Base-by-base conservation (phyloP, 495 filamentous ascomycete species). In the Penicillium crystallinum region DNA sequence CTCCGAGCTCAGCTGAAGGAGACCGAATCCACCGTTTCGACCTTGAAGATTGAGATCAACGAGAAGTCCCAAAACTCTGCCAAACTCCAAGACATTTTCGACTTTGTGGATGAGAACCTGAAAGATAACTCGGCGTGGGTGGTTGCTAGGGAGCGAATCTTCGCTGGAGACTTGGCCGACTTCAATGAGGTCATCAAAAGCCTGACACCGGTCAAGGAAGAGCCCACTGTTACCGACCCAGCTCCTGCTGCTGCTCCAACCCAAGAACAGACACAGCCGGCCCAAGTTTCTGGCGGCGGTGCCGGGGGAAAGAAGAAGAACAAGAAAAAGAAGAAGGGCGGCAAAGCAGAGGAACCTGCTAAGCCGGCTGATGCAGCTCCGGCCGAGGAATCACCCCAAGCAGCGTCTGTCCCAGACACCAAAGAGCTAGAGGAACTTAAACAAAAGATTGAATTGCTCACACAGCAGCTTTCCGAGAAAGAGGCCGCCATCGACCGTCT, bases 281-380 rank as follows among this genome's bases (percentile, higher is more conserved):
- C 64, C 23, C 62, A 59, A 18, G 53, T 64, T 3, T n/a, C 56
- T 33, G 39, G 56, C 44, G 33, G 56, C 55, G 30, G 49, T 43
- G 57, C 59, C 23, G 44, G 58, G 3, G 67, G 69, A 17, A 90
- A 86, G 66, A 93, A 90, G 74, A 96, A 89, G 63, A 93, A 88
- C 41, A 88, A 84, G 45, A 93, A 92, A 66, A 96, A 92, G 77
- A 95, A 93, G 78, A 95, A 90, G 77, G 84, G 81, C 34, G 81
- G 77, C 14, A 83, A 81, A 44, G 74, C 67, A 5, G 62, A 72
- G n/a, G 71, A 78, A 49, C 43, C 73, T 4, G 54, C 55, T 15
- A 68, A 75, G 49, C 61, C 68, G n/a, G 43, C 59, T 12, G 63
- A 67, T 23, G 40, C 56, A 22, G 46, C 59, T 11, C 43, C 56